phyloP scores from a whole-genome alignment of 257 asterid genomes.

The Nicotiana attenuata region DNA sequence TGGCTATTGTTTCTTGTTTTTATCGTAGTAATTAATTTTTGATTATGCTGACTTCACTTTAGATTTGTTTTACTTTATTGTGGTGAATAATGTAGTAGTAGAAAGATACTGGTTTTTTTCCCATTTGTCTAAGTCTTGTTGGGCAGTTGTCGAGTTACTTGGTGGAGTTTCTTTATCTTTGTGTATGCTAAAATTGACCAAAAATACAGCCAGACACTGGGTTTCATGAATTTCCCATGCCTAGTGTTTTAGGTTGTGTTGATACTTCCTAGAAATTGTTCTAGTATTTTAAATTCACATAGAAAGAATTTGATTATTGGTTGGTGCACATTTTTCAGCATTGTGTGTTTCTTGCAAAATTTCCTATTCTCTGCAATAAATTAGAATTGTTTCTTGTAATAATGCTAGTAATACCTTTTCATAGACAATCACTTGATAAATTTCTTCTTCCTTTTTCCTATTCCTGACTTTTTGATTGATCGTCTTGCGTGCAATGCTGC shows the following conservation, averaged over 20 bases:
- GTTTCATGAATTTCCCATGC: neutral
- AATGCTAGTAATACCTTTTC: neutral
- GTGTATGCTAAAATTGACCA: neutral
- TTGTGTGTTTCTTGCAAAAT: neutral
- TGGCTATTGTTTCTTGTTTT: constrained; percentile 9
- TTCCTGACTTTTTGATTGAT: neutral
- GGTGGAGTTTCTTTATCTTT: too few relatives aligned
- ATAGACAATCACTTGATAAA: neutral
- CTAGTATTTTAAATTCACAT: neutral
- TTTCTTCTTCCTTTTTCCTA: neutral
- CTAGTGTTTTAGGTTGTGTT: neutral
- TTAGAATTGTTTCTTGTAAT: neutral
- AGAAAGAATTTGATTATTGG: neutral
- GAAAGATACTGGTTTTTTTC: neutral
- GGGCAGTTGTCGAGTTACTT: too few relatives aligned
- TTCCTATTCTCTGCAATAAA: neutral
- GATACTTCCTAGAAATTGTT: neutral
- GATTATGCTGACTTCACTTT: neutral
- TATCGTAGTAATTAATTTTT: neutral
- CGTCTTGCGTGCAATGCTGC: neutral
- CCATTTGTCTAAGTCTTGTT: too few relatives aligned
- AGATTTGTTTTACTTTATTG: neutral
- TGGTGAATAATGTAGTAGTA: neutral
- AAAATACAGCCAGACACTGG: neutral
- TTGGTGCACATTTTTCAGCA: neutral